A percentile compares a stretch with the other conserved stretches of the same genome.
Evolutionary conservation across 345 rosid genomes (phyloP).

Genomic region (Geranium rotundifolium): DNA sequence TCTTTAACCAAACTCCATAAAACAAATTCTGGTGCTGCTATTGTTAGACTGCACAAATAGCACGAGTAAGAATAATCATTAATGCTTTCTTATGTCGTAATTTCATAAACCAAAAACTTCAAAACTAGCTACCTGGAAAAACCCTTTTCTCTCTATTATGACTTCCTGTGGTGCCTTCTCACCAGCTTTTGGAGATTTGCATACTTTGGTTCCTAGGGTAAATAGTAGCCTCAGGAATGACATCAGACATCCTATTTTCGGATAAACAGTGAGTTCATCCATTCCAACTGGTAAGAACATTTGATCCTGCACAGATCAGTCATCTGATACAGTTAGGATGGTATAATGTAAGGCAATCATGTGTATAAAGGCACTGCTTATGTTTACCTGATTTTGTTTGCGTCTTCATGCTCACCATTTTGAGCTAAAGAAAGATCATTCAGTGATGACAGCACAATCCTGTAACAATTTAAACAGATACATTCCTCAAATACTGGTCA

Average conservation of each 20-base stretch:
- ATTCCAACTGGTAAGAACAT: constrained; percentile 20
- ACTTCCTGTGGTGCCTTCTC: constrained; percentile 56
- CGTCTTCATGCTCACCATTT: constrained; percentile 20
- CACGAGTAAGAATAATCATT: neutral
- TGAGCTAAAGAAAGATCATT: constrained; percentile 38
- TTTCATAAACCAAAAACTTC: constrained; percentile 8
- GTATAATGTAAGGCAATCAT: neutral
- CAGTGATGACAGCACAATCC: constrained; percentile 58
- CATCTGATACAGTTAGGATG: constrained; percentile 9
- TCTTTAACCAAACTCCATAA: constrained; percentile 58
- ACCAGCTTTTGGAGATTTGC: constrained; percentile 62
- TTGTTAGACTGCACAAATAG: constrained; percentile 44
- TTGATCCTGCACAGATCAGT: constrained; percentile 27
- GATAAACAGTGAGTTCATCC: constrained; percentile 28
- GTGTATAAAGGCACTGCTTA: constrained; percentile 15
- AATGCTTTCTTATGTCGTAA: neutral
- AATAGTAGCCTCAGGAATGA: constrained; percentile 15
- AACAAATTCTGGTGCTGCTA: constrained; percentile 82
- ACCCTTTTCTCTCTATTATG: constrained; percentile 70
- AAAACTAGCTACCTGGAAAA: constrained; percentile 56
- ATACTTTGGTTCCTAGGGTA: constrained; percentile 18
- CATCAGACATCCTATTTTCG: constrained; percentile 23
- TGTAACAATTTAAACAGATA: constrained; percentile 16
- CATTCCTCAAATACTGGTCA: neutral
- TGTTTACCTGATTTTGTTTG: constrained; percentile 30